Evolutionary conservation across 1,284 basidiomycete species (phyloP), one percentile per base, ranked within the genome.

Genomic region (Ustilago hordei): DNA sequence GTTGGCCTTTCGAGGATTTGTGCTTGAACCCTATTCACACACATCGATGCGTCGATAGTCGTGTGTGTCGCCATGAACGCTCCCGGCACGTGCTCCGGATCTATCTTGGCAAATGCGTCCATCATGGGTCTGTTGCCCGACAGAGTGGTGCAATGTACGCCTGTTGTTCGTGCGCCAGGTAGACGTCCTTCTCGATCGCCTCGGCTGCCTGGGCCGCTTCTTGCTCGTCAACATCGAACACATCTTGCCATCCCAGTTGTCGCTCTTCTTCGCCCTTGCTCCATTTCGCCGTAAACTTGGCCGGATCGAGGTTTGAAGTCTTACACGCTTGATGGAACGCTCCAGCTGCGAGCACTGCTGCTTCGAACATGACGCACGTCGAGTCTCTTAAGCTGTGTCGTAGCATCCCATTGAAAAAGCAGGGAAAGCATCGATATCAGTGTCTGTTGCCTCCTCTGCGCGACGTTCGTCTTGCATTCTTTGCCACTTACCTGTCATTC

Each of bases 291-390:
- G 50, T 48, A 43, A 78, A 84, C 34, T 60, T 60, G 60, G 52
- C 54, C 6, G 80, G 74, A 36, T 81, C 76, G 28, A 75, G 58
- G 5, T 68, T 58, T 13, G 60, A 61, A 11, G 34, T 55, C n/a
- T 53, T 35, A 32, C 83, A 85, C n/a, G 83, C 81, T 60, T 76
- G 75, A 19, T 62, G 62, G 53, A 83, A 84, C 8, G 81, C 83
- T 28, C 81, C 80, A 7, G 83, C 82, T 1, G 82, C 83, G 13
- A 85, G 72, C 28, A 84, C 81, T 8, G 82, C 78, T 36, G 83
- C 82, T 41, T 85, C 82, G 38, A 70, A 84, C 64, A 83, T 79
- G 17, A 81, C 61, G 53, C 78, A 84, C 2, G 60, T 75, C 1
- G 83, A 69, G 50, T 82, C 80, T 23, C 79, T 70, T 57, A 83